Percentiles rank a stretch among this genome's conserved stretches.
These are phyloP conservation scores for Mortierella claussenii DNA, from an alignment of 192 early-diverging fungal species.

Conservation along the genomic window DNA sequence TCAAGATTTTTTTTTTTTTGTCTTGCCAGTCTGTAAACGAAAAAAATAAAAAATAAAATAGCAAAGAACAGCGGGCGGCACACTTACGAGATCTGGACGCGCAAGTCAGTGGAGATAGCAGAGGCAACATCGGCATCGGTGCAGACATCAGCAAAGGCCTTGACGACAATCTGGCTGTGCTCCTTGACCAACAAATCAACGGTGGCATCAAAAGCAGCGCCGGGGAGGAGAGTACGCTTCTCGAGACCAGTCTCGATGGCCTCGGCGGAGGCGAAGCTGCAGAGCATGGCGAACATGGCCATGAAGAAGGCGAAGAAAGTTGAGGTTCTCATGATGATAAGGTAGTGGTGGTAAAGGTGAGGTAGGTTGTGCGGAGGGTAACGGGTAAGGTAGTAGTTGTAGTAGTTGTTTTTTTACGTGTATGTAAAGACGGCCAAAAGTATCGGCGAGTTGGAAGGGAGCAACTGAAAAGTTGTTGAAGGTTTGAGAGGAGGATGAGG, in stretches of 20 bases:
- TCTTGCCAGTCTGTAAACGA: too few species aligned
- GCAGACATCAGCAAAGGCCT: conserved; percentile 49
- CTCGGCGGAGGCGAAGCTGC: conserved; percentile 12
- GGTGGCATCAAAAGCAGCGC: conserved; percentile 43
- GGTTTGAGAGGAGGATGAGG: background rate
- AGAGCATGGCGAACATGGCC: conserved; percentile 53
- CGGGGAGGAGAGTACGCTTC: conserved; percentile 21
- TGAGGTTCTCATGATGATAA: conserved; percentile 39
- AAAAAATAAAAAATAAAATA: background rate
- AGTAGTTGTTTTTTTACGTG: conserved; percentile 9
- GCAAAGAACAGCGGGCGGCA: too few species aligned
- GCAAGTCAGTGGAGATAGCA: conserved; percentile 24
- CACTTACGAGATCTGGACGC: conserved; percentile 43
- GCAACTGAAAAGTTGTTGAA: conserved; percentile 21
- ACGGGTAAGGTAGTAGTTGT: background rate
- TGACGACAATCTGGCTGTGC: conserved; percentile 31
- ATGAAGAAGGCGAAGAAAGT: conserved; percentile 39
- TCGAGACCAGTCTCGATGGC: conserved; percentile 6
- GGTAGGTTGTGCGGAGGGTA: background rate
- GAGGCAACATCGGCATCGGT: conserved; percentile 34
- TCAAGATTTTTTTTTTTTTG: too few species aligned
- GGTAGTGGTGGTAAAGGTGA: background rate
- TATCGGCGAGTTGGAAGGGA: conserved; percentile 29
- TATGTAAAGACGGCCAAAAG: conserved; percentile 21
- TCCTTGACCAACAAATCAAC: conserved; percentile 40